Percentiles rank a stretch among this genome's conserved stretches.
Evolutionary conservation across 1,284 basidiomycete species (phyloP).

Genomic region (Sanghuangporus baumii): DNA sequence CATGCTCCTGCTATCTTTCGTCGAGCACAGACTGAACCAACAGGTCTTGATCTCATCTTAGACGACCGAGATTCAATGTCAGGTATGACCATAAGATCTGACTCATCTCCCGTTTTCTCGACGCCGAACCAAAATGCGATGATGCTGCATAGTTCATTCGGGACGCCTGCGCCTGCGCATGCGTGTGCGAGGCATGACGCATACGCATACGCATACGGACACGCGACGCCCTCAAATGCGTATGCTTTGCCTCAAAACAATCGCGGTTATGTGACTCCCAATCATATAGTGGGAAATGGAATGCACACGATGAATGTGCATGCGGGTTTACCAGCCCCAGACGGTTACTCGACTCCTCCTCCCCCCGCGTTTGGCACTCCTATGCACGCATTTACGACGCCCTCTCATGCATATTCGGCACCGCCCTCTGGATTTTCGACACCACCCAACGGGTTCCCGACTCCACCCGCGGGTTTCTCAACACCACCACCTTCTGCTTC

Average conservation of each 20-base stretch:
- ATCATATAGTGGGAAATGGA: neutral
- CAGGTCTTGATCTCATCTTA: neutral
- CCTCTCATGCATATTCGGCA: neutral
- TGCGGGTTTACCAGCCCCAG: neutral
- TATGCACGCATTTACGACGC: too few species aligned
- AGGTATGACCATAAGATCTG: neutral
- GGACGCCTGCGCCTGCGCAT: slow-evolving; percentile 3
- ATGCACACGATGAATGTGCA: neutral
- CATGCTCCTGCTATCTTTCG: neutral
- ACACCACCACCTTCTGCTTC: neutral
- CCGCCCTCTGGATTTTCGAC: neutral
- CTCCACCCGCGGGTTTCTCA: neutral
- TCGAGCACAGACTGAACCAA: slow-evolving; percentile 2
- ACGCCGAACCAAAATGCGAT: neutral
- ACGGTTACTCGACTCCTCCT: neutral
- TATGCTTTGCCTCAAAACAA: neutral
- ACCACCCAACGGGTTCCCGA: neutral
- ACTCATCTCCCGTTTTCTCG: neutral
- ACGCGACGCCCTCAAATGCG: neutral
- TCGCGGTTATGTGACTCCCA: neutral
- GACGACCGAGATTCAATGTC: neutral
- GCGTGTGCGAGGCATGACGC: neutral
- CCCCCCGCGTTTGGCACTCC: neutral
- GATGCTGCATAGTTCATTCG: neutral
- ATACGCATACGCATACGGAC: neutral